Evolutionary conservation across 1,284 basidiomycete species (phyloP), one percentile per base, ranked within the genome.

Genomic region (Cutaneotrichosporon mucoides): DNA sequence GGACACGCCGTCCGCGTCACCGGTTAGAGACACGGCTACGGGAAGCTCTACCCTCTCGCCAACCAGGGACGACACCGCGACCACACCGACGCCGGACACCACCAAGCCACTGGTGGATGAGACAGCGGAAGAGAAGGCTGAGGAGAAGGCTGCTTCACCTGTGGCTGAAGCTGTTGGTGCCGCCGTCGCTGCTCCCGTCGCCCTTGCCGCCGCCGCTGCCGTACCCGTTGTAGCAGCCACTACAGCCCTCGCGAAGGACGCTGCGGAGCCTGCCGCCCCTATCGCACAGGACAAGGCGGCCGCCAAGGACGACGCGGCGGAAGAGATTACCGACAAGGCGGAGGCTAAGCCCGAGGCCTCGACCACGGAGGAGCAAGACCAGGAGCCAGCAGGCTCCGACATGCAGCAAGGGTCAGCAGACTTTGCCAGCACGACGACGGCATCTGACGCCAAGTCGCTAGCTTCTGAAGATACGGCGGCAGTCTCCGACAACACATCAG

Each of bases 271-370:
- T 45, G 44, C 9, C 24, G 6, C 33, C 8, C 8, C 44, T 45
- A 24, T 16, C 8, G 44, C 16, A 45, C 33, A 16, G 9, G 16
- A 16, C 16, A 45, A 38, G 38, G 48, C 16, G 37, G 11, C 51
- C 16, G 35, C 35, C n/a, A 7, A 48, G 48, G 53, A 47, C n/a
- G 34, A 9, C 8, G 11, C 40, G 48, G 49, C 48, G 10, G 51
- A 56, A 40, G 56, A 56, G 15, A 43, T 53, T 24, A 34, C 16
- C 10, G 36, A 11, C 46, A 48, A 48, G 12, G 12, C 46, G 46
- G 46, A 34, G 11, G 24, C 33, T 33, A 16, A 46, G 7, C 15
- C 12, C n/a, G 45, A 47, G 16, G 24, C 24, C 24, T 24, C 24
- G 24, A 24, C 24, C 24, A 47, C 16, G 45, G 24, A 8, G 40